Base-by-base conservation (phyloP, 495 filamentous ascomycete species). In the Amphirosellinia nigrospora region DNA sequence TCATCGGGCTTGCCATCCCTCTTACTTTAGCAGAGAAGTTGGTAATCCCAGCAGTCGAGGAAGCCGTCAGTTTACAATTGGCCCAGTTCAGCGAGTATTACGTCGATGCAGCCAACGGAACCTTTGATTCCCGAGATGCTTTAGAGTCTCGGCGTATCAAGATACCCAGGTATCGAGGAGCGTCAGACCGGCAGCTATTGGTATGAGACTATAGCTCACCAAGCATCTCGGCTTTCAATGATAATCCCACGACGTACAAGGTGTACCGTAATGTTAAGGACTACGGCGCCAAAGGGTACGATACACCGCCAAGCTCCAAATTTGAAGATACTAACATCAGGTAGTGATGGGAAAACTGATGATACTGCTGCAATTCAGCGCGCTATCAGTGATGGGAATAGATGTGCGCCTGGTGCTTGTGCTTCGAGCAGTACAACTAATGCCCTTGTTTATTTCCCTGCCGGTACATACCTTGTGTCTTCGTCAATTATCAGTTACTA, bases 321-420 rank as follows among this genome's bases (percentile, higher is more conserved):
- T n/a, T 1, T n/a, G 1, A 26, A 11, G 30, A n/a, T 50, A 41
- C 65, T 70, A 53, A 75, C 75, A 30, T 68, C 10, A 45, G 36
- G 41, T 19, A 74, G 83, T 69, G 90, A 93, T 72, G 91, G 90
- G 43, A 78, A 84, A n/a, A 92, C 91, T 1, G 93, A 97, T 75
- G 94, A 97, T 78, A 94, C 92, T 0, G 87, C 77, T 55, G 93
- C 94, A 4, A 95, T 97, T 82, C 94, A 96, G 77, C 77, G 81
- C 53, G 94, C 94, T 43, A 94, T 96, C 68, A 85, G 87, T 32
- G 88, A 88, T 32, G 92, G 92, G 21, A 83, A 82, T 66, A 92
- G 94, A 30, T 97, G 94, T 74, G 93, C 88, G 43, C 86, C 86
- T 7, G 82, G 85, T 71, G 86, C 87, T 30, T 97, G 94, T 77